Percentiles rank a stretch among this genome's conserved stretches.
phyloP scores from a whole-genome alignment of 495 filamentous ascomycete species.

The Penicillium riverlandense region DNA sequence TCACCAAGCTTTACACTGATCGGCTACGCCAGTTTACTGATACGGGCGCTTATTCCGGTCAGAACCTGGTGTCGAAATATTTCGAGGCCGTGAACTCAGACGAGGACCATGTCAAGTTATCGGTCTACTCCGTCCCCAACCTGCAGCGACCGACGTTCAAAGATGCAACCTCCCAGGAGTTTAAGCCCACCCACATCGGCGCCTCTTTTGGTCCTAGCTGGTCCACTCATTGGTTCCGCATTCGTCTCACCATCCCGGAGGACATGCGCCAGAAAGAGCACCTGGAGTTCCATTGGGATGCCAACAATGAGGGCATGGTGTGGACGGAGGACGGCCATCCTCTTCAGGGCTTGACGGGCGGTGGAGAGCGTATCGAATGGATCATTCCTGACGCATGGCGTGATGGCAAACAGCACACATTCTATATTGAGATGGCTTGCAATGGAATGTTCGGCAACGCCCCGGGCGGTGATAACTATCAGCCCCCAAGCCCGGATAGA shows the following conservation, averaged over 20 bases:
- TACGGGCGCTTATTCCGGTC: conserved; percentile 70
- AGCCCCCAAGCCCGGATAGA: conserved; percentile 77
- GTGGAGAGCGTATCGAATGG: conserved; percentile 85
- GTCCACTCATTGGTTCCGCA: conserved; percentile 97
- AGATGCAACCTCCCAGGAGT: conserved; percentile 76
- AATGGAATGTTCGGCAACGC: conserved; percentile 98
- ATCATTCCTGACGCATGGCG: conserved; percentile 71
- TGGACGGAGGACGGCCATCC: conserved; percentile 85
- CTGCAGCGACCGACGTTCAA: conserved; percentile 79
- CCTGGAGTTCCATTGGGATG: conserved; percentile 93
- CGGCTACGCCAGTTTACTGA: conserved; percentile 75
- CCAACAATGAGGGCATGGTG: conserved; percentile 82
- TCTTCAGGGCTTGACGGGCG: conserved; percentile 88
- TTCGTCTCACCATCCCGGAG: conserved; percentile 67
- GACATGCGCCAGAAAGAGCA: conserved; percentile 64
- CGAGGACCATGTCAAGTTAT: conserved; percentile 72
- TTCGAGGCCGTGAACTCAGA: conserved; percentile 67
- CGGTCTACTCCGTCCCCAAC: conserved; percentile 76
- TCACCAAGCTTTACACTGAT: conserved; percentile 79
- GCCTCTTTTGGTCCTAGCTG: conserved; percentile 85
- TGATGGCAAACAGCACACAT: conserved; percentile 77
- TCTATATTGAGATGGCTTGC: conserved; percentile 98
- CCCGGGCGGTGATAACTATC: conserved; percentile 74
- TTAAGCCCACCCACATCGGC: conserved; percentile 67
- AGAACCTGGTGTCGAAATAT: conserved; percentile 75